phyloP scores from a whole-genome alignment of 352 stramenopile genomes.

The Pythium apleroticum region DNA sequence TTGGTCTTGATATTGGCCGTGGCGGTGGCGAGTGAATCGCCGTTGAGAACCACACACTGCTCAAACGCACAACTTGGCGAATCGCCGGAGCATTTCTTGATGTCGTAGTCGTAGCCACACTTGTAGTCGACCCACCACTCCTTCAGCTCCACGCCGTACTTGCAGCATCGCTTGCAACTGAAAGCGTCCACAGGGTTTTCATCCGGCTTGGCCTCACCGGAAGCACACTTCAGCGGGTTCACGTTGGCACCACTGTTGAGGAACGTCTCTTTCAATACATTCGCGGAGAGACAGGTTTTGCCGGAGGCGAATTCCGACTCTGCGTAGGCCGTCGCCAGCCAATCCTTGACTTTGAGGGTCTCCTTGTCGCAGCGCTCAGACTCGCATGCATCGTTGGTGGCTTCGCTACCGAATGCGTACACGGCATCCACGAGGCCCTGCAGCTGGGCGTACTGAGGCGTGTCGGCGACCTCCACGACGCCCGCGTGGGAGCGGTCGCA shows the following conservation, averaged over 20 bases:
- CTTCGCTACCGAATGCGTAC: slow-evolving; percentile 40
- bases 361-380: slow-evolving; percentile 45
- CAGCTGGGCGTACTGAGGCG: slow-evolving; percentile 30
- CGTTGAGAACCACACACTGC: slow-evolving; percentile 59
- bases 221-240: slow-evolving; percentile 34
- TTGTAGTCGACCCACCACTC: slow-evolving; percentile 72
- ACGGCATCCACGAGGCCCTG: slow-evolving; percentile 31
- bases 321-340: slow-evolving; percentile 36
- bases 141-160: slow-evolving; percentile 42
- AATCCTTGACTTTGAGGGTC: slow-evolving; percentile 36
- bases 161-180: slow-evolving; percentile 49
- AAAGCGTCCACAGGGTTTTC: slow-evolving; percentile 29
- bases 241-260: slow-evolving; percentile 25
- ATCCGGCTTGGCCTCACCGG: not conserved
- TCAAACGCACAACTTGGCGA: slow-evolving; percentile 26
- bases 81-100: slow-evolving; percentile 34
- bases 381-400: slow-evolving; percentile 54
- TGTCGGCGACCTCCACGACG: not conserved
- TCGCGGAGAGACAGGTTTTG: slow-evolving; percentile 36
- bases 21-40: slow-evolving; percentile 43
- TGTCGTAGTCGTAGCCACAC: slow-evolving; percentile 49
- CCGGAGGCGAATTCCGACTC: slow-evolving; percentile 18
- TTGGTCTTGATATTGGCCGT: slow-evolving; percentile 32
- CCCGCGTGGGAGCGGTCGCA: slow-evolving; percentile 24
- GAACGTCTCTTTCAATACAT: slow-evolving; percentile 31